Conservation (phyloP, 2,329 filamentous ascomycete species). For the Colletotrichum horii region DNA sequence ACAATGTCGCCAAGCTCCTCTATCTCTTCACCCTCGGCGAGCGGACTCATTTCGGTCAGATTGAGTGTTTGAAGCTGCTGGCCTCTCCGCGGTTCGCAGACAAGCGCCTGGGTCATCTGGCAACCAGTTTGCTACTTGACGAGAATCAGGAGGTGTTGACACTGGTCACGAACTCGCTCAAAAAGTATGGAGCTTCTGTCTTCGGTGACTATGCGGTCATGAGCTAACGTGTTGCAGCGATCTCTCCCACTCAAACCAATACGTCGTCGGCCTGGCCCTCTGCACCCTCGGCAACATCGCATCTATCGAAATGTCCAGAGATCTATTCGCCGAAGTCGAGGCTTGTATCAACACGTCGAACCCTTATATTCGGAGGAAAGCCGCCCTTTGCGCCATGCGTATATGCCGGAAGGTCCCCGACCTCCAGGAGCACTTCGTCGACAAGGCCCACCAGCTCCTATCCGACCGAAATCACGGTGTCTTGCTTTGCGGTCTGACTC, state of each 20-base stretch:
- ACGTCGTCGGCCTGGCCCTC: conserved; percentile 94
- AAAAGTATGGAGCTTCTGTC: conserved; percentile 69
- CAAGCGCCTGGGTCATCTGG: conserved; percentile 93
- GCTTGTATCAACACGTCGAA: conserved; percentile 90
- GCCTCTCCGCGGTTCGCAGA: conserved; percentile 97
- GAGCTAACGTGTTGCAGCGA: conserved; percentile 67
- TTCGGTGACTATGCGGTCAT: neutral
- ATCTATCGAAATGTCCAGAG: conserved; percentile 96
- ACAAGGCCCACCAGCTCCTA: conserved; percentile 87
- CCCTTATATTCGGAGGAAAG: conserved; percentile 97
- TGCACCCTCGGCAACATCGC: conserved; percentile 98
- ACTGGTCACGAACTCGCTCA: conserved; percentile 94
- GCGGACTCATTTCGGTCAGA: conserved; percentile 97
- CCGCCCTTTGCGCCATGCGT: conserved; percentile 97
- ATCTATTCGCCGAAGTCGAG: conserved; percentile 96
- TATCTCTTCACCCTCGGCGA: conserved; percentile 98
- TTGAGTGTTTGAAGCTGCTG: conserved; percentile 97
- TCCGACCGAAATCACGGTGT: conserved; percentile 97
- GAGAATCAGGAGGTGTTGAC: conserved; percentile 99
- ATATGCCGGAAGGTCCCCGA: conserved; percentile 99
- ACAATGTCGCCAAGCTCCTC: conserved; percentile 97
- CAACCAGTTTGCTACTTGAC: conserved; percentile 93
- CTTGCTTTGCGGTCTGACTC: conserved; percentile 86
- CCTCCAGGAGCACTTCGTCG: conserved; percentile 94
- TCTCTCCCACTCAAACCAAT: conserved; percentile 96